These are phyloP conservation scores for Orobanche coerulescens DNA, from an alignment of 257 asterid species.

Conservation along the genomic window DNA sequence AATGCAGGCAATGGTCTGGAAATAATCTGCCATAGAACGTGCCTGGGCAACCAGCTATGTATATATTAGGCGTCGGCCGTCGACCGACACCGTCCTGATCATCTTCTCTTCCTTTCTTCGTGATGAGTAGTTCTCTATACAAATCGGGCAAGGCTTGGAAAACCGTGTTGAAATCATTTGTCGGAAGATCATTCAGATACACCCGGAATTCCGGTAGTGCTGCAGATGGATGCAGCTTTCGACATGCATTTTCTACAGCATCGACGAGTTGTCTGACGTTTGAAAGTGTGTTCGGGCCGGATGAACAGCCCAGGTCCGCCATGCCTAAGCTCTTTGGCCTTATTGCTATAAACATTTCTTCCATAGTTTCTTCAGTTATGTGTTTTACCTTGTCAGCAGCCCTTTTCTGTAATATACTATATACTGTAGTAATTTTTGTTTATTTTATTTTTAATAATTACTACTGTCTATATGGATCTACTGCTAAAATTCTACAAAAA, in stretches of 20 bases:
- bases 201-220: slow-evolving; percentile 68
- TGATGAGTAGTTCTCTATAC: slow-evolving; percentile 37
- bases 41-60: slow-evolving; percentile 76
- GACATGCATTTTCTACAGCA: slow-evolving; percentile 29
- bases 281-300: slow-evolving; percentile 74
- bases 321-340: slow-evolving; percentile 66
- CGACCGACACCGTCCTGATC: no score
- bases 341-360: slow-evolving; percentile 30
- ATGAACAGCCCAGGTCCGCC: slow-evolving; percentile 91
- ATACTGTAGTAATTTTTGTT: no score
- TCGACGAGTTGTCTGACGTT: slow-evolving; percentile 47
- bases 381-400: slow-evolving; percentile 68
- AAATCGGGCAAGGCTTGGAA: slow-evolving; percentile 74
- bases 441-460: no score
- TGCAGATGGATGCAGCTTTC: slow-evolving; percentile 12
- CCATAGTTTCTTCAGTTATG: slow-evolving; percentile 44
- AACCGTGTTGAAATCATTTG: slow-evolving; percentile 77
- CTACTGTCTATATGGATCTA: no score
- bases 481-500: no score
- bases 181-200: slow-evolving; percentile 68
- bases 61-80: slow-evolving; percentile 37
- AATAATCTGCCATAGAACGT: slow-evolving; percentile 82
- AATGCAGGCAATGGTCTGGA: slow-evolving; percentile 60
- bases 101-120: slow-evolving; percentile 21
- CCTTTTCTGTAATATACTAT: no score